These are phyloP conservation scores for Strigomonas culicis DNA, from an alignment of 208 protist genomes.

Conservation along the genomic window DNA sequence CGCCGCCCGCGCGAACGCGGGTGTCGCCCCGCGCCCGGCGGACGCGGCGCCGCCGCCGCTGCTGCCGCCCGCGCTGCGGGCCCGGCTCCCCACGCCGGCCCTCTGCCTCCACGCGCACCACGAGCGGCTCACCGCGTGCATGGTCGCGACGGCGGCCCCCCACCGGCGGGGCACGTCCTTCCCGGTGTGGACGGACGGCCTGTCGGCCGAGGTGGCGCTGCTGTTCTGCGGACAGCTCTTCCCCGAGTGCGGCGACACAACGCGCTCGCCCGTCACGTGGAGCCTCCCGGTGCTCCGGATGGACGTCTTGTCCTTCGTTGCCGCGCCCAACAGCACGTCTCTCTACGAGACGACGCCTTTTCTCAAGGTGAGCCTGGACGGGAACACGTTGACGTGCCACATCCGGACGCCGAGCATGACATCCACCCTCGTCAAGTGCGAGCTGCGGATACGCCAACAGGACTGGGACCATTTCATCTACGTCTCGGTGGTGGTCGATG, in stretches of 20 bases:
- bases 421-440: conserved; percentile 6
- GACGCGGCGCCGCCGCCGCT: not conserved
- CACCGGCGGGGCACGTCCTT: conserved; percentile 9
- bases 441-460: conserved; percentile 12
- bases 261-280: conserved; percentile 25
- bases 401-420: conserved; percentile 2
- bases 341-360: not conserved
- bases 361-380: conserved; percentile 11
- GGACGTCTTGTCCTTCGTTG: conserved; percentile 33
- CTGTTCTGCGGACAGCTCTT: conserved; percentile 49
- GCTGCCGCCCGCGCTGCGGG: not conserved
- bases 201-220: conserved; percentile 47
- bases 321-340: not conserved
- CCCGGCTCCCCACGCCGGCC: not conserved
- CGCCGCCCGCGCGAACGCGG: too few relatives aligned
- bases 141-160: not conserved
- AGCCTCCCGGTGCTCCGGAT: conserved; percentile 24
- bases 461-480: conserved; percentile 60
- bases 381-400: conserved; percentile 12
- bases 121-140: not conserved
- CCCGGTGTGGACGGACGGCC: conserved; percentile 39
- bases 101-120: not conserved
- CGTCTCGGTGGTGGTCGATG: conserved; percentile 45
- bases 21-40: too few relatives aligned
- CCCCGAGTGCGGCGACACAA: conserved; percentile 40